Conservation (phyloP, 1,284 basidiomycete species). For the Papiliotrema nemorosa region DNA sequence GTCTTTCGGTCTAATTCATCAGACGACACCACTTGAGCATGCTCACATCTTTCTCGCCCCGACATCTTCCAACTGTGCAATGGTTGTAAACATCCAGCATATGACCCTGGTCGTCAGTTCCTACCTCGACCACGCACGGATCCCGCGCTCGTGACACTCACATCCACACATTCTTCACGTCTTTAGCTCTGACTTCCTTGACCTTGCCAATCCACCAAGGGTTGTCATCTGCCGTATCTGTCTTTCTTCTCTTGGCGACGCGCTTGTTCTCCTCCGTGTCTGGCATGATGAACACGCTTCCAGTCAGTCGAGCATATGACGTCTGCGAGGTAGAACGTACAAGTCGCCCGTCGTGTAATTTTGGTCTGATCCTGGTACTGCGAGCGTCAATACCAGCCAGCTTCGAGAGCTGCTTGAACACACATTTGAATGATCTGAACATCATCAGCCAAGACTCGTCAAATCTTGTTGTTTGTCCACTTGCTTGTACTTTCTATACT, state of each 20-base stretch:
- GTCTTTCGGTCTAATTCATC: constrained; percentile 6
- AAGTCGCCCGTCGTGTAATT: background rate
- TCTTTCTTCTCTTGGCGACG: background rate
- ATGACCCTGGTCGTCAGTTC: constrained; percentile 10
- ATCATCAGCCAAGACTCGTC: background rate
- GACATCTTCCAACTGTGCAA: constrained; percentile 8
- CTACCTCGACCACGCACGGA: background rate
- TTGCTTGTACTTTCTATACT: background rate
- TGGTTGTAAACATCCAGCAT: constrained; percentile 15
- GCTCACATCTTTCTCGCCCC: background rate
- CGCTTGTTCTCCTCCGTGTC: background rate
- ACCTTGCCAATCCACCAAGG: constrained; percentile 20
- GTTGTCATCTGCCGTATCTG: constrained; percentile 6
- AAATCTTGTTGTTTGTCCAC: background rate
- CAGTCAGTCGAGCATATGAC: background rate
- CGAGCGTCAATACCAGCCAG: too few species aligned
- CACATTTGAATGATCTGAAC: too few species aligned
- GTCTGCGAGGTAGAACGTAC: background rate
- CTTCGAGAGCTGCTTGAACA: too few species aligned
- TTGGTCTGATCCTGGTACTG: background rate
- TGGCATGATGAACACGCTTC: background rate
- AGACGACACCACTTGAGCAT: too few species aligned
- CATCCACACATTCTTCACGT: constrained; percentile 19
- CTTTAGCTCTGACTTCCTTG: constrained; percentile 19
- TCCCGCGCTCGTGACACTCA: constrained; percentile 12